Conservation (phyloP, 2,329 filamentous ascomycete genomes). For the Clonostachys byssicola region DNA sequence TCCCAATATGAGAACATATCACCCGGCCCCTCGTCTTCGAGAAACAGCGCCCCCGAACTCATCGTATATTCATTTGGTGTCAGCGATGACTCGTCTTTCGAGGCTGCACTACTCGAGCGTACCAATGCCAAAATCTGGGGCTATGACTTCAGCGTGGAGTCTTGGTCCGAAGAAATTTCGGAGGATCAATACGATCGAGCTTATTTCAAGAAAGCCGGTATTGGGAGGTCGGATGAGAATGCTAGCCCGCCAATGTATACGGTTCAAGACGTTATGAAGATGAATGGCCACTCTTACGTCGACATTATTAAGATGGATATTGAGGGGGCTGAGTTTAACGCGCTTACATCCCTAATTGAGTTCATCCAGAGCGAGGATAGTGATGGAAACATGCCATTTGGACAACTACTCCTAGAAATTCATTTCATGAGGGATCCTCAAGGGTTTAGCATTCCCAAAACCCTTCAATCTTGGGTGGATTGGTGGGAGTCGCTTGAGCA, state of each 20-base stretch:
- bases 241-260: conserved; percentile 21
- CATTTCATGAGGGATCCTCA: conserved; percentile 3
- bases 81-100: conserved; percentile 28
- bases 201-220: conserved; percentile 24
- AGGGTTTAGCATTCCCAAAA: background rate
- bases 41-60: background rate
- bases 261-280: conserved; percentile 27
- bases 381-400: conserved; percentile 6
- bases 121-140: conserved; percentile 30
- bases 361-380: background rate
- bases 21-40: background rate
- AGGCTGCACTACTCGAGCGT: conserved; percentile 28
- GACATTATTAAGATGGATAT: conserved; percentile 35
- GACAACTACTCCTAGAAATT: conserved; percentile 11
- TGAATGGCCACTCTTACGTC: conserved; percentile 29
- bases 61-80: conserved; percentile 31
- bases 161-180: conserved; percentile 20
- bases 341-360: conserved; percentile 4
- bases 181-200: conserved; percentile 13
- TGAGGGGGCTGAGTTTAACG: conserved; percentile 25
- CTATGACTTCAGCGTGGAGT: conserved; percentile 28
- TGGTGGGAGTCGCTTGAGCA: background rate
- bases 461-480: background rate
- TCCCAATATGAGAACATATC: conserved; percentile 19
- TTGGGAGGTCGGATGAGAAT: conserved; percentile 16